Conservation (phyloP, 768 basidiomycete genomes). For the Rhodosporidiobolus sp. region DNA sequence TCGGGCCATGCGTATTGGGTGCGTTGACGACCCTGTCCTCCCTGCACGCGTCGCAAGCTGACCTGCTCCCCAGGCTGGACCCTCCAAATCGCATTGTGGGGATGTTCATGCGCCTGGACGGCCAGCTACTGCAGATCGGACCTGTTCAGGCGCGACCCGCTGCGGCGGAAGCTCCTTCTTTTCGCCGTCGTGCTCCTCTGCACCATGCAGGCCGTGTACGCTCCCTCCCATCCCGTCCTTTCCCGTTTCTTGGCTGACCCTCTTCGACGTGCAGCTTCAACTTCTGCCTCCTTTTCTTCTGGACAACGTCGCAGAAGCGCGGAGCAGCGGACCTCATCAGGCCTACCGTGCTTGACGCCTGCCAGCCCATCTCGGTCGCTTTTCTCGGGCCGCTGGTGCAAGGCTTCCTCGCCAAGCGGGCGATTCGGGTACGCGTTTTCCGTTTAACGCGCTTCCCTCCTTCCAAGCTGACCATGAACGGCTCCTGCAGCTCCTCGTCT, state of each 20-base stretch:
- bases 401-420: not conserved
- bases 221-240: constrained; percentile 80
- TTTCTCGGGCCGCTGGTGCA: not conserved
- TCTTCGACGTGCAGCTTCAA: constrained; percentile 70
- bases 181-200: not conserved
- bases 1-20: not conserved
- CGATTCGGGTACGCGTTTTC: not conserved
- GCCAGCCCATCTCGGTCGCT: not conserved
- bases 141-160: not conserved
- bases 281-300: not conserved
- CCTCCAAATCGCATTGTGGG: not conserved
- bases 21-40: not conserved
- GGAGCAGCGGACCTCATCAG: not conserved
- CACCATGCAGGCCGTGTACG: constrained; percentile 52
- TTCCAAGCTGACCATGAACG: too few relatives aligned
- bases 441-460: not conserved
- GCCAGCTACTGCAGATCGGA: not conserved
- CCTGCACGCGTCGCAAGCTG: not conserved
- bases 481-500: not conserved
- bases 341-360: not conserved
- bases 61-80: not conserved
- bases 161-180: not conserved
- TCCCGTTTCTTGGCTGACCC: constrained; percentile 54
- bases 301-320: not conserved
- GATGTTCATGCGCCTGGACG: not conserved